phyloP scores from a whole-genome alignment of 2,329 filamentous ascomycete genomes.

The Epichloe uncinata region DNA sequence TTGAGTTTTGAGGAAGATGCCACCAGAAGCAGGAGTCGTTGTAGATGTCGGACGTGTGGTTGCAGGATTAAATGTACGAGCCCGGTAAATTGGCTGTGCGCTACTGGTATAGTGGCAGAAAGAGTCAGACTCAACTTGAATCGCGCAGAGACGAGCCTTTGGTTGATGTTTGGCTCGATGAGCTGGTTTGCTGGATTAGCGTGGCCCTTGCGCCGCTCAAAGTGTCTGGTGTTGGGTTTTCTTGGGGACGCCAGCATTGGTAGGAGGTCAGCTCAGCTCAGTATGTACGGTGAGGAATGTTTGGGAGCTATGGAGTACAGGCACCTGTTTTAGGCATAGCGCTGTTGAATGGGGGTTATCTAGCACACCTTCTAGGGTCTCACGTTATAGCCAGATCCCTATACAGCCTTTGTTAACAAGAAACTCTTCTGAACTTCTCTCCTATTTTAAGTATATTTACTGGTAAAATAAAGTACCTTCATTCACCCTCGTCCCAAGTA shows the following conservation, averaged over 20 bases:
- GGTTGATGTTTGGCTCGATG: background rate
- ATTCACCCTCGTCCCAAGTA: too few relatives aligned
- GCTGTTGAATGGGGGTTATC: constrained; percentile 3
- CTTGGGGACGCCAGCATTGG: constrained; percentile 7
- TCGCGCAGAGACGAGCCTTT: background rate
- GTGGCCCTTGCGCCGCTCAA: constrained; percentile 1
- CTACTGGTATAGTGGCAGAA: background rate
- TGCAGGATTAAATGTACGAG: background rate
- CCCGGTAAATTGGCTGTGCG: background rate
- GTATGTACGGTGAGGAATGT: constrained; percentile 3
- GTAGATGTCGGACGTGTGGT: background rate
- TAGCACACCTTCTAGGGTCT: too few relatives aligned
- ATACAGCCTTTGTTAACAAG: too few relatives aligned
- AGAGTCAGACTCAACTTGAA: background rate
- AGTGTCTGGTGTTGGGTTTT: background rate
- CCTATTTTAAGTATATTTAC: too few relatives aligned
- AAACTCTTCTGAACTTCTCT: too few relatives aligned
- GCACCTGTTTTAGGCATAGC: constrained; percentile 21
- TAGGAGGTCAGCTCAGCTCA: constrained; percentile 6
- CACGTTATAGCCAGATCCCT: too few relatives aligned
- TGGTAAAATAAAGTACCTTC: too few relatives aligned
- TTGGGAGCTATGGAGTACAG: constrained; percentile 14
- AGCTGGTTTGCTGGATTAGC: background rate
- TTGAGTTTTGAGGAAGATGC: background rate
- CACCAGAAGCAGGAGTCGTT: background rate